phyloP scores from a whole-genome alignment of 2,329 filamentous ascomycete genomes.

The Onygena corvina region DNA sequence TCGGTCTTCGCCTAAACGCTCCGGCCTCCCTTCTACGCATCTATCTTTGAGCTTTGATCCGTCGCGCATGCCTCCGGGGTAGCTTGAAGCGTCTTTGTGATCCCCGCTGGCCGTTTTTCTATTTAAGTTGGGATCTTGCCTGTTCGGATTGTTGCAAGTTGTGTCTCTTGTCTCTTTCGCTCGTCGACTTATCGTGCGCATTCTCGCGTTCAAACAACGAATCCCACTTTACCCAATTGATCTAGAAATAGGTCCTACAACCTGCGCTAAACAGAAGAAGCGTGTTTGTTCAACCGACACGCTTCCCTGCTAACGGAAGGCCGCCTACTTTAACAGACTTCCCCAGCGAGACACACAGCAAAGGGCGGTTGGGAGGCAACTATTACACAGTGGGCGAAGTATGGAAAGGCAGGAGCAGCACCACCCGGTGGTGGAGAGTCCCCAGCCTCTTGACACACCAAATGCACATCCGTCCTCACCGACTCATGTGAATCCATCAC shows the following conservation, averaged over 20 bases:
- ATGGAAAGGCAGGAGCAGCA: slow-evolving; percentile 1
- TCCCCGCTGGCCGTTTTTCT: background rate
- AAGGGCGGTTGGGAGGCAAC: background rate
- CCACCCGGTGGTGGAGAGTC: background rate
- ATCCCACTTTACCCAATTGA: background rate
- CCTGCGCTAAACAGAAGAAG: background rate
- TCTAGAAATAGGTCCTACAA: background rate
- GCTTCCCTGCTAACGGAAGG: background rate
- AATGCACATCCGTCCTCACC: background rate
- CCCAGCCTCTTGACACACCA: background rate
- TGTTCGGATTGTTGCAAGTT: background rate
- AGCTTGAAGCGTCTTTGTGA: background rate
- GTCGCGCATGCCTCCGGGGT: background rate
- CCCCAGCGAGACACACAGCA: background rate
- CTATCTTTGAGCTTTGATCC: background rate
- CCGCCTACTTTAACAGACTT: background rate
- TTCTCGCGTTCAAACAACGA: background rate
- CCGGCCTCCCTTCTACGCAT: background rate
- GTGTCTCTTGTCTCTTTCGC: background rate
- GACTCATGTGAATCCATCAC: slow-evolving; percentile 9
- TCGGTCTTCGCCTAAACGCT: slow-evolving; percentile 4
- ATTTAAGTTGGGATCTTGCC: background rate
- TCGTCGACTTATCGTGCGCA: background rate
- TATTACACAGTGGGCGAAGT: background rate
- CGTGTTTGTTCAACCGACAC: background rate